Percentiles rank a stretch among this genome's conserved stretches.
Conservation (phyloP, 169 alveolate species). For the Plasmodium gonderi region DNA sequence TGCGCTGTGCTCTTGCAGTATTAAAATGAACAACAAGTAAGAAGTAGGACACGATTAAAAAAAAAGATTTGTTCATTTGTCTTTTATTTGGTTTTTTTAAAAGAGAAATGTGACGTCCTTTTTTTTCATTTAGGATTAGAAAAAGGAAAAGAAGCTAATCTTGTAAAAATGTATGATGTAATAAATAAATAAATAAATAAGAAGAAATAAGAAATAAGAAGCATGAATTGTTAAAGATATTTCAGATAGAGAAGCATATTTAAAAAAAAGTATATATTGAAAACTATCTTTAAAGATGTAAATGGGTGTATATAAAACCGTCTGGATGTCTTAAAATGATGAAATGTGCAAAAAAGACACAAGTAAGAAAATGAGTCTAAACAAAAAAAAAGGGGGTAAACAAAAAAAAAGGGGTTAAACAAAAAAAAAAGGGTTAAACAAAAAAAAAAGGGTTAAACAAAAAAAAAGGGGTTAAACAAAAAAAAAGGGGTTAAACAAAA, state of each 20-base stretch:
- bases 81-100: constrained; percentile 26
- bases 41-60: constrained; percentile 39
- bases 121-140: constrained; percentile 32
- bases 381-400: not conserved
- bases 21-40: constrained; percentile 26
- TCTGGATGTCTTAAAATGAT: constrained; percentile 8
- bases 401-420: not conserved
- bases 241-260: constrained; percentile 46
- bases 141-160: constrained; percentile 2
- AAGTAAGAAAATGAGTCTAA: constrained; percentile 2
- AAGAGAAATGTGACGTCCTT: not conserved
- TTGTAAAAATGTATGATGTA: constrained; percentile 23
- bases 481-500: not conserved
- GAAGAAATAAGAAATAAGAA: constrained; percentile 3
- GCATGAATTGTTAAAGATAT: constrained; percentile 2
- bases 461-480: not conserved
- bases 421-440: constrained; percentile 11
- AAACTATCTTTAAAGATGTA: not conserved
- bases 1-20: constrained; percentile 5
- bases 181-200: too few species aligned
- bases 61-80: constrained; percentile 63
- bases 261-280: not conserved
- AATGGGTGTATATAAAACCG: not conserved
- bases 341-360: constrained; percentile 4
- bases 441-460: not conserved